phyloP scores from a whole-genome alignment of 495 filamentous ascomycete species.

The Evernia prunastri region DNA sequence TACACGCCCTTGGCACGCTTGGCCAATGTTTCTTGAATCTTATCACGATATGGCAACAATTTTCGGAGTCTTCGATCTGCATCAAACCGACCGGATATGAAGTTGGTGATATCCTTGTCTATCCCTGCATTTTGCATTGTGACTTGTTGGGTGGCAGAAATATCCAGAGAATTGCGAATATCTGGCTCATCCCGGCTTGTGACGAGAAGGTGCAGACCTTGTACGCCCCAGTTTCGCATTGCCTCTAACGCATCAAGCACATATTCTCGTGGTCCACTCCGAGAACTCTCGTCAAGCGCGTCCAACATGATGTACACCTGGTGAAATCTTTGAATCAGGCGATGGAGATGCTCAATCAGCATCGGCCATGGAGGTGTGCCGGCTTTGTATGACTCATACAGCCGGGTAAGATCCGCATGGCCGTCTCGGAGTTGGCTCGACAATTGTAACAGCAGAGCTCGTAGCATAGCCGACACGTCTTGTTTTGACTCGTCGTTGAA shows the following conservation, averaged over 20 bases:
- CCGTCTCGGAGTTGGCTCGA: constrained; percentile 27
- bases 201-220: constrained; percentile 34
- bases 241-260: constrained; percentile 26
- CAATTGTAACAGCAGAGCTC: constrained; percentile 35
- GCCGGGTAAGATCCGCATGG: constrained; percentile 21
- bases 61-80: constrained; percentile 29
- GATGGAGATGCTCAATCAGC: constrained; percentile 23
- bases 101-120: constrained; percentile 32
- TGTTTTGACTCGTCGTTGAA: constrained; percentile 35
- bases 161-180: constrained; percentile 31
- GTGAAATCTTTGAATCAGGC: constrained; percentile 20
- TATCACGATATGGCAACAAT: constrained; percentile 26
- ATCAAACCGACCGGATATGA: constrained; percentile 30
- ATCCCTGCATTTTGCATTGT: constrained; percentile 28
- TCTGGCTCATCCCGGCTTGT: constrained; percentile 37
- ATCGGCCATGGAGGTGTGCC: constrained; percentile 17
- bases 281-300: constrained; percentile 28
- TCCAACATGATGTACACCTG: constrained; percentile 30
- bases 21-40: constrained; percentile 29
- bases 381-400: constrained; percentile 16
- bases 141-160: constrained; percentile 20
- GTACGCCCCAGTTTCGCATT: constrained; percentile 29
- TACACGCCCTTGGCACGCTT: constrained; percentile 34
- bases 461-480: constrained; percentile 31
- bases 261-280: constrained; percentile 22